These are phyloP conservation scores for Quercus berberidifolia DNA, from an alignment of 306 rosid species.

Conservation along the genomic window DNA sequence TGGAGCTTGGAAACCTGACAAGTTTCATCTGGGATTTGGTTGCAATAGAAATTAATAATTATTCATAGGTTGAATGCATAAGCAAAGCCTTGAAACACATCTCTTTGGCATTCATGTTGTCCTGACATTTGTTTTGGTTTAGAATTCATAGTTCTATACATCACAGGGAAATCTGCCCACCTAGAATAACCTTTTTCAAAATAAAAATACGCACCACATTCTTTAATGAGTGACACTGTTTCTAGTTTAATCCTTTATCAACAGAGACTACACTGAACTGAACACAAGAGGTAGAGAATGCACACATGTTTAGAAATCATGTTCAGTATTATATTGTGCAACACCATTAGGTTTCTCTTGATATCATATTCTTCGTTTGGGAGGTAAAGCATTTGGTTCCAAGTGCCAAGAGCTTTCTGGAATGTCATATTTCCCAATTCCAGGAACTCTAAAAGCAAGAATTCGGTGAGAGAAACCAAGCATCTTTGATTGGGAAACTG, in stretches of 20 bases:
- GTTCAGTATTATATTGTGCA: neutral
- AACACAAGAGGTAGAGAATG: neutral
- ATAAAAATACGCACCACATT: neutral
- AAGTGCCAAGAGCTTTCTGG: constrained; percentile 22
- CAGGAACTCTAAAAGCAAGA: constrained; percentile 24
- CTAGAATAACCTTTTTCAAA: neutral
- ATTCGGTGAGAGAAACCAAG: constrained; percentile 27
- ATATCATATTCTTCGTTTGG: neutral
- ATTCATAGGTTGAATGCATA: no score
- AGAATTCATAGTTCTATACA: neutral
- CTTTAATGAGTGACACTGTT: neutral
- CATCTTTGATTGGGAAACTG: neutral
- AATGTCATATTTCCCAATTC: constrained; percentile 15
- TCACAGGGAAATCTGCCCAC: neutral
- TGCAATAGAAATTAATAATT: no score
- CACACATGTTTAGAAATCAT: neutral
- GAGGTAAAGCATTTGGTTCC: constrained; percentile 28
- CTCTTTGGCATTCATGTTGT: no score
- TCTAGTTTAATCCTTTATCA: neutral
- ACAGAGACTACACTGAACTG: neutral
- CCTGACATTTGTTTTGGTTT: neutral
- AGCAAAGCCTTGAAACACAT: no score
- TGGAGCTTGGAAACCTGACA: no score
- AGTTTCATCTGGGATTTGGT: no score
- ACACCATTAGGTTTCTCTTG: neutral